A percentile compares a stretch with the other conserved stretches of the same genome.
phyloP scores from a whole-genome alignment of 1,284 basidiomycete species.

The Cryptococcus hybrid region DNA sequence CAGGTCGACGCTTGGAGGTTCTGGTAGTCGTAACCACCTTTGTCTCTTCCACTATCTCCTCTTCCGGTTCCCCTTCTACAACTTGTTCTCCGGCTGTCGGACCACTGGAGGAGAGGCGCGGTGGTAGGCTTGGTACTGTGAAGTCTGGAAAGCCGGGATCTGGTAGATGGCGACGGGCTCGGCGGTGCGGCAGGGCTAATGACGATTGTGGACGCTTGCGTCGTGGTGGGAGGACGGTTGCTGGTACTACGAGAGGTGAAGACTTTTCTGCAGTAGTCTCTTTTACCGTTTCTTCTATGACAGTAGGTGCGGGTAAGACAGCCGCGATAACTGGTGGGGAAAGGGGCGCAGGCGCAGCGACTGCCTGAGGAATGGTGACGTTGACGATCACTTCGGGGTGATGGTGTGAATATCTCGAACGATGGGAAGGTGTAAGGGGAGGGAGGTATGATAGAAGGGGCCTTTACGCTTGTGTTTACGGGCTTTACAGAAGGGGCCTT shows the following conservation, averaged over 20 bases:
- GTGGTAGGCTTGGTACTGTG: conserved; percentile 2
- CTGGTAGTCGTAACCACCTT: conserved; percentile 14
- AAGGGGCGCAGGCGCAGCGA: conserved; percentile 13
- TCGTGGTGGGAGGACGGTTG: conserved; percentile 4
- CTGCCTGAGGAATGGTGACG: conserved; percentile 15
- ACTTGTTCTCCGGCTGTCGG: background rate
- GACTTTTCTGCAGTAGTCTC: too few relatives aligned
- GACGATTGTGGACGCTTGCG: background rate
- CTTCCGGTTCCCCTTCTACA: background rate
- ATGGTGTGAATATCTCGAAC: conserved; percentile 14
- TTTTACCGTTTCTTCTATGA: background rate
- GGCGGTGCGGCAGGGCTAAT: background rate
- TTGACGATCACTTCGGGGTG: conserved; percentile 30
- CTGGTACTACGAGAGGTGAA: conserved; percentile 10
- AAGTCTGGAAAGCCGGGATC: background rate
- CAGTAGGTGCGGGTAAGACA: background rate
- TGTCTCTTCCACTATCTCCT: conserved; percentile 12
- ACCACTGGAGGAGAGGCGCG: background rate
- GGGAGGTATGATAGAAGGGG: conserved; percentile 6
- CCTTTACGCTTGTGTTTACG: conserved; percentile 10
- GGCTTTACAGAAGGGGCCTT: conserved; percentile 9
- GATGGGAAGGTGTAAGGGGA: conserved; percentile 18
- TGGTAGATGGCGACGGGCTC: background rate
- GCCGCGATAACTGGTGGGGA: conserved; percentile 1
- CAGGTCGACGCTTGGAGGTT: background rate